phyloP scores from a whole-genome alignment of 257 asterid genomes.

The Solanum arcanum region DNA sequence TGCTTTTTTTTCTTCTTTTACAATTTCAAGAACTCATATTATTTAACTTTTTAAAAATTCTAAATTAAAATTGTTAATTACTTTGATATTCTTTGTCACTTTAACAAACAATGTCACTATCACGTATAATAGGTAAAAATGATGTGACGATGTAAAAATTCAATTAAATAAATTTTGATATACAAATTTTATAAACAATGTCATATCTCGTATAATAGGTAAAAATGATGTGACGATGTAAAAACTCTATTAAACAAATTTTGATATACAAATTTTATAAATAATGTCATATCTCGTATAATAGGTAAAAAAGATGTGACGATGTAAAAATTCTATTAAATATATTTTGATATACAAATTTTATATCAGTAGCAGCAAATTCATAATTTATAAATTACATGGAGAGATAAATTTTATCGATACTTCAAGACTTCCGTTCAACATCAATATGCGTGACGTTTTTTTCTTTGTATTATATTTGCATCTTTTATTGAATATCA shows the following conservation, averaged over 20 bases:
- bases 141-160: fast-evolving
- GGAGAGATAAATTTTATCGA: neutral
- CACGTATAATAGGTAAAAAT: no score
- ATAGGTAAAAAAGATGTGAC: no score
- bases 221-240: no score
- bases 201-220: neutral
- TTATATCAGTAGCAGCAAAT: neutral
- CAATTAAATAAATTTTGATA: no score
- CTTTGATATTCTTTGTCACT: neutral
- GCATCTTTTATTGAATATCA: neutral
- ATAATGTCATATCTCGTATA: neutral
- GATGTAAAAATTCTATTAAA: no score
- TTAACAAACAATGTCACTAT: neutral
- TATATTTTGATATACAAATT: no score
- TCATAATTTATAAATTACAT: neutral
- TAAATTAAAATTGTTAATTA: no score
- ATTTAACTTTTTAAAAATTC: no score
- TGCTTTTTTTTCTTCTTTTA: no score
- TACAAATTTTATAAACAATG: neutral
- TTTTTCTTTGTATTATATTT: neutral
- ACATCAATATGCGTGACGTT: neutral
- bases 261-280: no score
- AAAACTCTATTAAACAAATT: no score
- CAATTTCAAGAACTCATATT: neutral
- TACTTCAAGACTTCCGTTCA: neutral